Base-by-base conservation (phyloP, 192 early-diverging fungal species). In the Anaeromyces robustus region DNA sequence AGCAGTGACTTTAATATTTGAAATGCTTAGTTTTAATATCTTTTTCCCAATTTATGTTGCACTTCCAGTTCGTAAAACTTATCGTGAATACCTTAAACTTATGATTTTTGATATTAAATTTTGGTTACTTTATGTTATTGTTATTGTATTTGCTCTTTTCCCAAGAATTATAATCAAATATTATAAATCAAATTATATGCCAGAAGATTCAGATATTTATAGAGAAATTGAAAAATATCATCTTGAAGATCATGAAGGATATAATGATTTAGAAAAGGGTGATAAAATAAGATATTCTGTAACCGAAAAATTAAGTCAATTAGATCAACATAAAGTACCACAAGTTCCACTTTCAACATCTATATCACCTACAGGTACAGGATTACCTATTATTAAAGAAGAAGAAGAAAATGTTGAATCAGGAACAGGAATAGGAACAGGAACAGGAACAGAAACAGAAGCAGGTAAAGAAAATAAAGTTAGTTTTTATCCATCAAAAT, bases 31-130 rank as follows among this genome's bases (percentile, higher is more conserved):
- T 41, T 89, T 94, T 84, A 84, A 93, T 29, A 79, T 82, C 11
- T 95, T 94, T 85, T 85, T 95, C 12, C 22, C 91, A 16, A 82
- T 91, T 1, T 95, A 94, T 85, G 88, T 92, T 12, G 81, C 85
- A 1, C 85, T 92, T 59, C 81, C 84, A 3, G 85, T 84, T 79
- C 90, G 87, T 59, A 87, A 92, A 29, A 84, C 93, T 31, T 92
- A 92, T 80, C 94, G 94, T 30, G 89, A 94, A 77, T 52, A 52
- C 13, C 87, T 91, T 4, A 78, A 86, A 0, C 86, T 90, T 16
- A 84, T 97, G 77, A 90, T 94, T 81, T 81, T 84, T 13, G 85
- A 89, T 19, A 85, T 89, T n/a, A 82, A 86, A 4, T 98, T 97
- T 81, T 98, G 94, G 92, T 85, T 94, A 34, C 88, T 87, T 29